These are phyloP conservation scores for Boletus rubescentipes DNA, from an alignment of 768 basidiomycete genomes.

Conservation along the genomic window DNA sequence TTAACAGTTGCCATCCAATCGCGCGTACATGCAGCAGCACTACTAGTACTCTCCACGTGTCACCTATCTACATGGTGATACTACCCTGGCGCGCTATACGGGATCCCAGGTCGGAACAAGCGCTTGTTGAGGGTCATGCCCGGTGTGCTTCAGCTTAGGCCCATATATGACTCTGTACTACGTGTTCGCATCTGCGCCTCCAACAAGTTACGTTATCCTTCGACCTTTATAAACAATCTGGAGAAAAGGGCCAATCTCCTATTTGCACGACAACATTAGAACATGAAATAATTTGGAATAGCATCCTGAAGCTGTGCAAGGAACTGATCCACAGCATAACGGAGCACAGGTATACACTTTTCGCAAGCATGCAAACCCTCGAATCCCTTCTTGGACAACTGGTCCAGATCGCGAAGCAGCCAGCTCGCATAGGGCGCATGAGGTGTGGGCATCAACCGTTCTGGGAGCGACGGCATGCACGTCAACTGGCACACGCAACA, in stretches of 20 bases:
- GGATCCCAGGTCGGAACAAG: too few species aligned
- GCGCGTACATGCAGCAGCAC: too few species aligned
- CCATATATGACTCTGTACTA: too few species aligned
- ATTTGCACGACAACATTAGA: constrained; percentile 3
- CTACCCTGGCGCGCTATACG: too few species aligned
- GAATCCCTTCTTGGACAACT: not conserved
- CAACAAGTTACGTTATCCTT: too few species aligned
- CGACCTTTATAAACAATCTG: too few species aligned
- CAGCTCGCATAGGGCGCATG: constrained; percentile 16
- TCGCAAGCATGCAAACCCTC: not conserved
- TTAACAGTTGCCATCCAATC: too few species aligned
- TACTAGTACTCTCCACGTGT: too few species aligned
- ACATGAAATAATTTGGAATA: constrained; percentile 17
- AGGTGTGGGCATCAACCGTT: constrained; percentile 5
- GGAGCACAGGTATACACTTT: not conserved
- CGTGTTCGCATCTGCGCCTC: too few species aligned
- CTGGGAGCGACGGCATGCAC: constrained; percentile 7
- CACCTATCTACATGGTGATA: too few species aligned
- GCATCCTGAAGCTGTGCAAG: constrained; percentile 1
- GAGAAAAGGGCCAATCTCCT: not conserved
- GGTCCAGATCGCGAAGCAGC: constrained; percentile 24
- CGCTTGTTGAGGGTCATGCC: too few species aligned
- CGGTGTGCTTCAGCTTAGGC: too few species aligned
- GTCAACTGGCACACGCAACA: constrained; percentile 1
- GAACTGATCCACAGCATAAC: not conserved